Conservation (phyloP, 176 grass and related monocot genomes). For the Luzula sylvatica region DNA sequence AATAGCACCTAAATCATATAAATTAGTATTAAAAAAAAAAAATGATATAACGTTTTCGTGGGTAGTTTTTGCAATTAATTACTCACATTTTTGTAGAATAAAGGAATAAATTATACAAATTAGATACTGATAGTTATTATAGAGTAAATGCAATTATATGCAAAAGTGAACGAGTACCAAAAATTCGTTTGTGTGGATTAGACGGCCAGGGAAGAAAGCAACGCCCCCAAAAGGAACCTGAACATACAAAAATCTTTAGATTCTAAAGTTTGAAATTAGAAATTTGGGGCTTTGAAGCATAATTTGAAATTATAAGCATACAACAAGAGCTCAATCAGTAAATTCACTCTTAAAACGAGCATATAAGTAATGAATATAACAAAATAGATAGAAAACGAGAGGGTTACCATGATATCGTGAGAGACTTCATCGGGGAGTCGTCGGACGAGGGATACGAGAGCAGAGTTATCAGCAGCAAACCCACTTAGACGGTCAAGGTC, state of each 20-base stretch:
- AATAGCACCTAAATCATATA: conserved; percentile 61
- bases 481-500: conserved; percentile 48
- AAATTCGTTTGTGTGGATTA: conserved; percentile 85
- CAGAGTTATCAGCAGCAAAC: conserved; percentile 61
- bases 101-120: neutral
- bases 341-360: neutral
- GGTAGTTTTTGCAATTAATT: no score
- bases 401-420: conserved; percentile 73
- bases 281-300: neutral
- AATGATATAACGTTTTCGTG: no score
- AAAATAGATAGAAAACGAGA: neutral
- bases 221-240: conserved; percentile 85
- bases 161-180: conserved; percentile 30
- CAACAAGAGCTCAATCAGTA: neutral
- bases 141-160: conserved; percentile 7
- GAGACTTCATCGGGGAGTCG: conserved; percentile 69
- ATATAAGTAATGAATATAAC: neutral
- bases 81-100: neutral
- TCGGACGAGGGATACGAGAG: conserved; percentile 57
- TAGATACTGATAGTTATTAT: neutral
- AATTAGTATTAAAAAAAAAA: neutral
- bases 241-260: conserved; percentile 5
- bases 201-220: conserved; percentile 67
- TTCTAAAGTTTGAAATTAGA: no score
- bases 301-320: neutral